phyloP scores from a whole-genome alignment of 805 yeast genomes.

The Wickerhamomyces strasburgensis region DNA sequence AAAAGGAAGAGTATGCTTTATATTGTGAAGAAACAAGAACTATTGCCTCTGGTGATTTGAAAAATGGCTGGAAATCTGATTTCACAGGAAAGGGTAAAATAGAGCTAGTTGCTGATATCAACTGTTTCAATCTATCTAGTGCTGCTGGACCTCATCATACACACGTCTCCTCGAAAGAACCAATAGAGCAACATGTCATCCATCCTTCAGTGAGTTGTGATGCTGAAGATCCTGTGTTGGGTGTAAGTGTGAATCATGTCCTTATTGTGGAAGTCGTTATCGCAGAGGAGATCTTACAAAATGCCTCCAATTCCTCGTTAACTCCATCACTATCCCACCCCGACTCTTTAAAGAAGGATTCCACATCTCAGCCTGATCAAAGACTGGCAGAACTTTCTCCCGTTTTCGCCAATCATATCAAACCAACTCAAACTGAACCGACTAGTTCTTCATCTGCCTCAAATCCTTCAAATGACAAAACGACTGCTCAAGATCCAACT shows the following conservation, averaged over 20 bases:
- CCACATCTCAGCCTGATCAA: constrained; percentile 28
- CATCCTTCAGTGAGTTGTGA: constrained; percentile 66
- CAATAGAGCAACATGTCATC: constrained; percentile 22
- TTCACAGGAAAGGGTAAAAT: constrained; percentile 72
- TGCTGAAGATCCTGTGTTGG: constrained; percentile 73
- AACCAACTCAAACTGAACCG: constrained; percentile 16
- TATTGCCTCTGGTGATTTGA: constrained; percentile 73
- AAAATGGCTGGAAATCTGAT: constrained; percentile 94
- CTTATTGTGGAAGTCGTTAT: constrained; percentile 85
- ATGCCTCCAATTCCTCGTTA: constrained; percentile 27
- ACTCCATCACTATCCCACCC: constrained; percentile 28
- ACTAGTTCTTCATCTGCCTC: constrained; percentile 19
- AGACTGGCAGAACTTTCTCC: constrained; percentile 41
- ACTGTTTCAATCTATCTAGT: constrained; percentile 54
- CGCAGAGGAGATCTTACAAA: constrained; percentile 76
- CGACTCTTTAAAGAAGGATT: constrained; percentile 8
- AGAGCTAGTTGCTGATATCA: constrained; percentile 71
- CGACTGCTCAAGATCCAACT: constrained; percentile 4
- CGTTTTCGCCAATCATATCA: constrained; percentile 34
- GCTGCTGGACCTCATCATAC: constrained; percentile 42
- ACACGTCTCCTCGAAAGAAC: constrained; percentile 37
- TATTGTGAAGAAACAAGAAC: constrained; percentile 72
- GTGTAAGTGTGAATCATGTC: constrained; percentile 70
- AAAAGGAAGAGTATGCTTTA: constrained; percentile 34
- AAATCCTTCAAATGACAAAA: constrained; percentile 18